These are phyloP conservation scores for Heritiera littoralis DNA, from an alignment of 345 rosid species.

Conservation along the genomic window DNA sequence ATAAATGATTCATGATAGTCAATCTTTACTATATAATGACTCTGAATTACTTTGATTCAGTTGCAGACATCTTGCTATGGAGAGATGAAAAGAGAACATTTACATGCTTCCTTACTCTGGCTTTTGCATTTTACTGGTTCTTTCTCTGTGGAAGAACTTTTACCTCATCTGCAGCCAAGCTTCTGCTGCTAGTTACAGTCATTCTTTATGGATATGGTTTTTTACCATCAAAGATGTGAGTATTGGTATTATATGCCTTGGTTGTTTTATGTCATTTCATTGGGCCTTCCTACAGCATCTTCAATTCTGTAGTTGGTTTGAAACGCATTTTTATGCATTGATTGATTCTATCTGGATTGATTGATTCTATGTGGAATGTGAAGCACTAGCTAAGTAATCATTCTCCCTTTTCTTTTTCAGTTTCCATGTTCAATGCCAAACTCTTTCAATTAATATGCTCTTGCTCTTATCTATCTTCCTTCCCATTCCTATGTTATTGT, in stretches of 20 bases:
- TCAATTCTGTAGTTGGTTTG: neutral
- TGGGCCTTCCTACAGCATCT: neutral
- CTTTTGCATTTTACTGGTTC: conserved; percentile 70
- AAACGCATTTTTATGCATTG: neutral
- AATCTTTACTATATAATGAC: conserved; percentile 12
- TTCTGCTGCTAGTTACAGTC: conserved; percentile 52
- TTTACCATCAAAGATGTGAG: conserved; percentile 69
- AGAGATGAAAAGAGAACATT: conserved; percentile 88
- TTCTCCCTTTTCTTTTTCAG: neutral
- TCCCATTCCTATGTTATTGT: neutral
- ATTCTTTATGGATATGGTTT: conserved; percentile 54
- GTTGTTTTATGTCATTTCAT: neutral
- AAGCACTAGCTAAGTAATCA: neutral
- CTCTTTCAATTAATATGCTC: conserved; percentile 5
- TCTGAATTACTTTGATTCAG: conserved; percentile 50
- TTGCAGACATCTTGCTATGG: conserved; percentile 87
- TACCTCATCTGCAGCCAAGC: conserved; percentile 65
- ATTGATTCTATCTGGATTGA: neutral
- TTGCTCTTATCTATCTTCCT: neutral
- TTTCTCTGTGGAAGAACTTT: conserved; percentile 74
- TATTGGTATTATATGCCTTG: conserved; percentile 19
- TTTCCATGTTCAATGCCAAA: neutral
- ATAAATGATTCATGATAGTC: neutral
- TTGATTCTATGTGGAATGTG: neutral
- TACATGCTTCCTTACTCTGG: conserved; percentile 51